Evolutionary conservation across 2,329 filamentous ascomycete genomes (phyloP).

Genomic region (Aspergillus neotritici): DNA sequence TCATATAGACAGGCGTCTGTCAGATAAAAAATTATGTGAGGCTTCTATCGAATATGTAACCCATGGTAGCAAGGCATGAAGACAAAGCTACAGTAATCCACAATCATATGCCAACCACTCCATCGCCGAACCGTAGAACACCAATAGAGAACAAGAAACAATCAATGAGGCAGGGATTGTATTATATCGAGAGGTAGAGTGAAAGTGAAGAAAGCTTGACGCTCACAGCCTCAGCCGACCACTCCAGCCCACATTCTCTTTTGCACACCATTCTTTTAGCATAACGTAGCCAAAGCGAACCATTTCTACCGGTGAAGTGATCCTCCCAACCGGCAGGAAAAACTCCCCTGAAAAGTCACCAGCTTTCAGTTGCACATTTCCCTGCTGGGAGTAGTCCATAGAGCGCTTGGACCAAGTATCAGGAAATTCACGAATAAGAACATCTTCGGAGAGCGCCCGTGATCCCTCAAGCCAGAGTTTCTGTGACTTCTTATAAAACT

Average conservation of each 20-base stretch:
- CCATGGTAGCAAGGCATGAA: slow-evolving; percentile 30
- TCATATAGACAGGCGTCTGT: background rate
- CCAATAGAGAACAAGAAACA: background rate
- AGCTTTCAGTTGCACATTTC: slow-evolving; percentile 29
- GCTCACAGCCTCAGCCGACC: slow-evolving; percentile 23
- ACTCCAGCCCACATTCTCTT: slow-evolving; percentile 43
- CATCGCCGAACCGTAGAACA: background rate
- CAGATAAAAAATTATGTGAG: slow-evolving; percentile 10
- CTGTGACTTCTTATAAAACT: slow-evolving; percentile 39
- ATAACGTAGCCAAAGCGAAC: slow-evolving; percentile 42
- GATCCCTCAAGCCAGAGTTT: slow-evolving; percentile 41
- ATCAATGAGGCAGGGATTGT: background rate
- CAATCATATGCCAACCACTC: no score
- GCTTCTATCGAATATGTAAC: slow-evolving; percentile 15
- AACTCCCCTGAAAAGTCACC: slow-evolving; percentile 35
- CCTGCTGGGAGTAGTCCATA: slow-evolving; percentile 33
- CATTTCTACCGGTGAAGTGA: slow-evolving; percentile 41
- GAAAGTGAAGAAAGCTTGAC: no score
- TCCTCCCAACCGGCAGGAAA: slow-evolving; percentile 41
- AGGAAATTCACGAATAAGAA: slow-evolving; percentile 39
- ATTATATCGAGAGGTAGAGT: background rate
- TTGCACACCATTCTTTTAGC: slow-evolving; percentile 43
- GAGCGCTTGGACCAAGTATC: slow-evolving; percentile 40
- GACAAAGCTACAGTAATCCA: slow-evolving; percentile 11
- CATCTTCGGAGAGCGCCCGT: slow-evolving; percentile 36